A percentile compares a stretch with the other conserved stretches of the same genome.
These are phyloP conservation scores for Ambrosiella beaveri DNA, from an alignment of 2,329 filamentous ascomycete genomes.

Conservation along the genomic window DNA sequence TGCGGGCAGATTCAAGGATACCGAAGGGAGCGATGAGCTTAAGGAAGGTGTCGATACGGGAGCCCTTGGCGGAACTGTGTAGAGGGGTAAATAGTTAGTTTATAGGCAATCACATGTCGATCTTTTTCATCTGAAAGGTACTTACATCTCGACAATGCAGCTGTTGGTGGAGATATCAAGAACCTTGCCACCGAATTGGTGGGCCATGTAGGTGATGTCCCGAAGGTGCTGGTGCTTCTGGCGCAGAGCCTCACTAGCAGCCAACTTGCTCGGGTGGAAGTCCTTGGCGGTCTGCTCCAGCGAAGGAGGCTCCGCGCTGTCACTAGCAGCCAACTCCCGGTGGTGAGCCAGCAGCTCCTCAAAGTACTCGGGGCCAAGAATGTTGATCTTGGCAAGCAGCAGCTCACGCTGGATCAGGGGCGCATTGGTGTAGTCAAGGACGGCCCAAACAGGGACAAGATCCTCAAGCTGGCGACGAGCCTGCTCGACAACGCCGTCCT, in stretches of 20 bases:
- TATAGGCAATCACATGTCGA: neutral
- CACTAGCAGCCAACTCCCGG: constrained; percentile 55
- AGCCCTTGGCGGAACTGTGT: constrained; percentile 70
- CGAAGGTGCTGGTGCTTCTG: constrained; percentile 97
- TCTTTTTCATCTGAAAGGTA: constrained; percentile 15
- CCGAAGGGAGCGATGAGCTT: constrained; percentile 90
- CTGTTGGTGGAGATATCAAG: constrained; percentile 96
- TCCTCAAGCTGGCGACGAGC: constrained; percentile 90
- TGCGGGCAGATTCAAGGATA: constrained; percentile 88
- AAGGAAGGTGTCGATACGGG: constrained; percentile 90
- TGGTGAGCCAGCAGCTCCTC: constrained; percentile 93
- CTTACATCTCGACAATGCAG: constrained; percentile 94
- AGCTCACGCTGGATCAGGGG: constrained; percentile 92
- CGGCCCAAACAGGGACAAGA: constrained; percentile 93
- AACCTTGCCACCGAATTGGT: constrained; percentile 96
- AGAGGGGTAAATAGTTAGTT: neutral
- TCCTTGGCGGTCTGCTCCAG: constrained; percentile 39
- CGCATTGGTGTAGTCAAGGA: constrained; percentile 84
- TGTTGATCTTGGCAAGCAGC: constrained; percentile 89
- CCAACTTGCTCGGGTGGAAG: constrained; percentile 80
- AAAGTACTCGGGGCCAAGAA: constrained; percentile 92
- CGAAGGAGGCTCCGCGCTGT: constrained; percentile 21
- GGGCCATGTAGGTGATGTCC: constrained; percentile 87
- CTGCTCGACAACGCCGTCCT: constrained; percentile 95
- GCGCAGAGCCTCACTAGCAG: constrained; percentile 71